Percentiles rank a stretch among this genome's conserved stretches.
Evolutionary conservation across 768 basidiomycete species (phyloP).

Genomic region (Kondoa subrosea): DNA sequence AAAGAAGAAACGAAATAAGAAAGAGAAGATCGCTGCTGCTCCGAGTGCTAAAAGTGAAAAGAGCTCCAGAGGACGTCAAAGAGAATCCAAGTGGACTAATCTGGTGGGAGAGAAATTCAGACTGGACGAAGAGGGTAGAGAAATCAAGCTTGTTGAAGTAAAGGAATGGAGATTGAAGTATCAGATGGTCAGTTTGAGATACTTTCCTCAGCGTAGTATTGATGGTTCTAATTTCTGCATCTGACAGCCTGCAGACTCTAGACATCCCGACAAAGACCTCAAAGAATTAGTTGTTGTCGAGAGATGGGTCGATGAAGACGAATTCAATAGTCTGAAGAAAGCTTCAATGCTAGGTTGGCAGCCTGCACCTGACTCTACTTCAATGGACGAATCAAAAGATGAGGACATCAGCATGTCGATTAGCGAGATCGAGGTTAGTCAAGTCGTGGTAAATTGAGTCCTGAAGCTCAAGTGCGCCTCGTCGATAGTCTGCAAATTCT

Average conservation of each 20-base stretch:
- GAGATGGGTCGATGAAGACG: background rate
- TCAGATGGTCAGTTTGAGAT: conserved; percentile 1
- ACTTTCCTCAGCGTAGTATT: background rate
- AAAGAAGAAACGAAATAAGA: background rate
- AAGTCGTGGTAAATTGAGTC: background rate
- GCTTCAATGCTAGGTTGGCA: background rate
- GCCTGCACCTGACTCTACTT: background rate
- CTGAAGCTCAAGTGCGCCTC: background rate
- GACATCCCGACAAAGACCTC: conserved; percentile 1
- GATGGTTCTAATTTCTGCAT: background rate
- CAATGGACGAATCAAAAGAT: background rate
- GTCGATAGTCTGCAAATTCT: background rate
- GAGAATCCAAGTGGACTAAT: background rate
- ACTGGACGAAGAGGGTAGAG: background rate
- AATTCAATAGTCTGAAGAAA: conserved; percentile 3
- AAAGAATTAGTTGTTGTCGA: background rate
- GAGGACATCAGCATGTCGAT: too few relatives aligned
- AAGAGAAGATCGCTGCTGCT: too few relatives aligned
- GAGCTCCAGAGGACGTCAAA: background rate
- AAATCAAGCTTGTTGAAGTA: background rate
- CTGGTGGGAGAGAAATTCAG: background rate
- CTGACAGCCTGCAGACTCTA: conserved; percentile 5
- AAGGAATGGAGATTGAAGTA: background rate
- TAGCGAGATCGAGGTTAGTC: background rate
- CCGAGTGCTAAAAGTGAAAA: too few relatives aligned